A percentile compares a stretch with the other conserved stretches of the same genome.
Evolutionary conservation across 768 basidiomycete genomes (phyloP).

Genomic region (Polyporus arcularius): DNA sequence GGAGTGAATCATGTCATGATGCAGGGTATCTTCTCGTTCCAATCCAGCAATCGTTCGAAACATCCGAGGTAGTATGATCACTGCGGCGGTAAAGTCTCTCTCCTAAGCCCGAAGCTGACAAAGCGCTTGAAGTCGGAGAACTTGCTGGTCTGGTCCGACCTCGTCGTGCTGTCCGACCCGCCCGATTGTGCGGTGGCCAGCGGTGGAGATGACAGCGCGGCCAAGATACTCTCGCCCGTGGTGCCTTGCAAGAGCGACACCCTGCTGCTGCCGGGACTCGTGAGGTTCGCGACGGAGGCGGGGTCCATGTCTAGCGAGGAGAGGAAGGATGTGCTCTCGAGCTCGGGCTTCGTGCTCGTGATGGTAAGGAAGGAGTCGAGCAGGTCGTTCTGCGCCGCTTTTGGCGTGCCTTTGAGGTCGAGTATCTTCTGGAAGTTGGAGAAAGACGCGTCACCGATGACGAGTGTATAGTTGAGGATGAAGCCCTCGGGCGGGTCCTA

Average conservation of each 20-base stretch:
- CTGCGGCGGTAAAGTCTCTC: constrained; percentile 47
- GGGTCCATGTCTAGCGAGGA: constrained; percentile 97
- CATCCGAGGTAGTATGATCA: not conserved
- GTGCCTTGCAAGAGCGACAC: constrained; percentile 46
- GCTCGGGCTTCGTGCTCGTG: constrained; percentile 88
- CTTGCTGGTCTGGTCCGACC: constrained; percentile 49
- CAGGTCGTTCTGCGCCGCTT: constrained; percentile 82
- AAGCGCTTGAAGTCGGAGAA: constrained; percentile 89
- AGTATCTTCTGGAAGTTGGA: constrained; percentile 99
- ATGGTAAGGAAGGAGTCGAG: constrained; percentile 90
- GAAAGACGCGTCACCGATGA: constrained; percentile 93
- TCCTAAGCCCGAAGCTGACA: constrained; percentile 84
- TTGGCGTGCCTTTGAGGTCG: constrained; percentile 91
- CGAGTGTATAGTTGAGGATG: constrained; percentile 91
- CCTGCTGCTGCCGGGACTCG: constrained; percentile 67
- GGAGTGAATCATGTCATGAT: too few relatives aligned
- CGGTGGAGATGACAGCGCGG: constrained; percentile 62
- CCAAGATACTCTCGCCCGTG: constrained; percentile 58
- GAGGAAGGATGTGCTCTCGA: constrained; percentile 90
- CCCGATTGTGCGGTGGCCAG: constrained; percentile 58
- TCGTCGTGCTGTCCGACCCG: constrained; percentile 51
- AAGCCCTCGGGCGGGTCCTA: constrained; percentile 93
- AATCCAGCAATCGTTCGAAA: too few relatives aligned
- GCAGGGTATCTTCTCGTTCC: too few relatives aligned
- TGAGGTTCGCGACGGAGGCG: constrained; percentile 50